phyloP scores from a whole-genome alignment of 2,329 filamentous ascomycete genomes.

The Penicillium nordicum region DNA sequence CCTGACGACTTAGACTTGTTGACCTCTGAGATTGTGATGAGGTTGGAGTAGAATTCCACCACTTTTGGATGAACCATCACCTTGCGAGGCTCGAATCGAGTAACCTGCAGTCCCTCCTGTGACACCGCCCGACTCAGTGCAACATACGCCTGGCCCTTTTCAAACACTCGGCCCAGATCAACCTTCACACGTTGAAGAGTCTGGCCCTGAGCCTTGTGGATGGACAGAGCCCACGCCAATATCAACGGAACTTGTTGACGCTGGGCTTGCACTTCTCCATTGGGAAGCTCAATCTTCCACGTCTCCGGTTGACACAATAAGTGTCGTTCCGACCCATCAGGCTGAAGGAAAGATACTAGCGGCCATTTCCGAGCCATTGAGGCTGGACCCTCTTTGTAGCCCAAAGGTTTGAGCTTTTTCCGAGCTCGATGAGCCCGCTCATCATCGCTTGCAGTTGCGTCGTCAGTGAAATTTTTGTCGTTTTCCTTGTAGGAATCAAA shows the following conservation, averaged over 20 bases:
- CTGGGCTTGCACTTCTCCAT: constrained; percentile 86
- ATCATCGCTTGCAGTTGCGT: constrained; percentile 46
- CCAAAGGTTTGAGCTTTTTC: constrained; percentile 56
- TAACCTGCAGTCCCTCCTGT: constrained; percentile 80
- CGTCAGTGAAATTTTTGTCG: constrained; percentile 54
- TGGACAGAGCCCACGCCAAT: constrained; percentile 92
- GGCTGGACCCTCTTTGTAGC: constrained; percentile 48
- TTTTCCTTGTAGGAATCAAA: constrained; percentile 59
- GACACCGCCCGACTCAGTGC: constrained; percentile 88
- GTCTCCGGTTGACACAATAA: constrained; percentile 81
- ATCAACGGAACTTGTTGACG: constrained; percentile 82
- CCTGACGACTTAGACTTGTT: constrained; percentile 21
- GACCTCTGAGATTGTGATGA: constrained; percentile 67
- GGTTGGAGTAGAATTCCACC: constrained; percentile 75
- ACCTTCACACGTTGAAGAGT: constrained; percentile 93
- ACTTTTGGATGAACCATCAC: constrained; percentile 93
- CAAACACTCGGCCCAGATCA: constrained; percentile 85
- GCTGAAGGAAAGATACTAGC: constrained; percentile 75
- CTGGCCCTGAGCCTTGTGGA: constrained; percentile 96
- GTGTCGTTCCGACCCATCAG: constrained; percentile 71
- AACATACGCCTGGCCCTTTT: constrained; percentile 97
- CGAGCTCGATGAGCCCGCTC: constrained; percentile 44
- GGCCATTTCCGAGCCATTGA: constrained; percentile 64
- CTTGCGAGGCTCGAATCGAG: constrained; percentile 82
- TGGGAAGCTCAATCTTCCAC: constrained; percentile 97